A percentile compares a stretch with the other conserved stretches of the same genome.
These are phyloP conservation scores for Arthrobotrys musiformis DNA, from an alignment of 2,329 filamentous ascomycete genomes.

Conservation along the genomic window DNA sequence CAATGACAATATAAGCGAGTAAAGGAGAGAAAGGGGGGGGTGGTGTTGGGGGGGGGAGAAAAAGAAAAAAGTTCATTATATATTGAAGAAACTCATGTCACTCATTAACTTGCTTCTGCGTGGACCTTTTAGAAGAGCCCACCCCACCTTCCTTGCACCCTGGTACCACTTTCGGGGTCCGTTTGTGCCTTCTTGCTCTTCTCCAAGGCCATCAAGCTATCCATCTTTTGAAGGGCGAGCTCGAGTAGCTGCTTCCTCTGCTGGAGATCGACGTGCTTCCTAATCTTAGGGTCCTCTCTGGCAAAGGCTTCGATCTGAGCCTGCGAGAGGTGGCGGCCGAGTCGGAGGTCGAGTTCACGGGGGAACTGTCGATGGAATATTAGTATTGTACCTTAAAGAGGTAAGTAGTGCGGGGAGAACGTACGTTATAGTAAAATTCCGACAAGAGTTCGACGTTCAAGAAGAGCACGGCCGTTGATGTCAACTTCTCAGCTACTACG, in stretches of 20 bases:
- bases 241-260: constrained; percentile 91
- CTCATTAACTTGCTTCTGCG: neutral
- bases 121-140: constrained; percentile 41
- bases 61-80: neutral
- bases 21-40: neutral
- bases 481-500: constrained; percentile 92
- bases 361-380: constrained; percentile 71
- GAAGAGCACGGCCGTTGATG: constrained; percentile 93
- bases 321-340: constrained; percentile 81
- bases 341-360: constrained; percentile 84
- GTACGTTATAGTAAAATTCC: constrained; percentile 89
- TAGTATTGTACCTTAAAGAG: neutral
- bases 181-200: constrained; percentile 59
- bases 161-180: constrained; percentile 18
- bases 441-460: constrained; percentile 95
- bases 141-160: constrained; percentile 49
- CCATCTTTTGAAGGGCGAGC: constrained; percentile 94
- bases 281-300: constrained; percentile 89
- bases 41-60: too few species aligned
- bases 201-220: constrained; percentile 85
- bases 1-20: neutral
- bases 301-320: constrained; percentile 90
- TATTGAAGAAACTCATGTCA: neutral
- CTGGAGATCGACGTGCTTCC: constrained; percentile 89
- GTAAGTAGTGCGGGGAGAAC: neutral